These are phyloP conservation scores for Hortiboletus campestris DNA, from an alignment of 768 basidiomycete genomes.

Conservation along the genomic window DNA sequence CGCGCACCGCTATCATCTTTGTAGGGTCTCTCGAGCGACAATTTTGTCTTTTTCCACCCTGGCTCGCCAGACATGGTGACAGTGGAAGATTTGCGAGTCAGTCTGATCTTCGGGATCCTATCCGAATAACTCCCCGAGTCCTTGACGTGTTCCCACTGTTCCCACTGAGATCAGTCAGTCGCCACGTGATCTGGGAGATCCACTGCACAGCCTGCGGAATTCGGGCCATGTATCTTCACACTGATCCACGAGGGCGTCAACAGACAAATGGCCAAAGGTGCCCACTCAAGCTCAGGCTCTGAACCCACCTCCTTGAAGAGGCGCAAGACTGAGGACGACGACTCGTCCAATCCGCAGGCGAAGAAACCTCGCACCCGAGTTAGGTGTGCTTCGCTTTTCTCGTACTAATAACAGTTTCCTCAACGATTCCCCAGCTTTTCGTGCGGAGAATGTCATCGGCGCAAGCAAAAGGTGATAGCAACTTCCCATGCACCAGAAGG, in stretches of 20 bases:
- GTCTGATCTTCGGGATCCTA: not conserved
- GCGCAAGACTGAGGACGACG: constrained; percentile 66
- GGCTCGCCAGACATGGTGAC: constrained; percentile 31
- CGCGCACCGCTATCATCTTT: constrained; percentile 70
- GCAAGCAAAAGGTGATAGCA: constrained; percentile 74
- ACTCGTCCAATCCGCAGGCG: constrained; percentile 37
- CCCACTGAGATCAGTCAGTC: not conserved
- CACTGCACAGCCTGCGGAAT: not conserved
- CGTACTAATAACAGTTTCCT: not conserved
- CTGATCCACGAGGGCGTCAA: constrained; percentile 29
- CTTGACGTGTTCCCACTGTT: too few relatives aligned
- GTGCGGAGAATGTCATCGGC: constrained; percentile 83
- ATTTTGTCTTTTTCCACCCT: constrained; percentile 56
- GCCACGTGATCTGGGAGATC: constrained; percentile 27
- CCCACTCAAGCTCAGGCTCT: constrained; percentile 12
- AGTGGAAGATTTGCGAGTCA: not conserved
- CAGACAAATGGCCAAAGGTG: constrained; percentile 30
- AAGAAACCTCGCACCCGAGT: constrained; percentile 76
- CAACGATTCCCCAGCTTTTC: constrained; percentile 55
- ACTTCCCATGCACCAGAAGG: constrained; percentile 12
- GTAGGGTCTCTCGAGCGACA: constrained; percentile 78
- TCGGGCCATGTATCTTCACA: constrained; percentile 26
- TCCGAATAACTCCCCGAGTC: too few relatives aligned
- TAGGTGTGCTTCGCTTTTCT: constrained; percentile 47
- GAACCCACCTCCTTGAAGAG: constrained; percentile 47